Evolutionary conservation across 495 filamentous ascomycete genomes (phyloP), one percentile per base, ranked within the genome.

Genomic region (Rhypophila decipiens): DNA sequence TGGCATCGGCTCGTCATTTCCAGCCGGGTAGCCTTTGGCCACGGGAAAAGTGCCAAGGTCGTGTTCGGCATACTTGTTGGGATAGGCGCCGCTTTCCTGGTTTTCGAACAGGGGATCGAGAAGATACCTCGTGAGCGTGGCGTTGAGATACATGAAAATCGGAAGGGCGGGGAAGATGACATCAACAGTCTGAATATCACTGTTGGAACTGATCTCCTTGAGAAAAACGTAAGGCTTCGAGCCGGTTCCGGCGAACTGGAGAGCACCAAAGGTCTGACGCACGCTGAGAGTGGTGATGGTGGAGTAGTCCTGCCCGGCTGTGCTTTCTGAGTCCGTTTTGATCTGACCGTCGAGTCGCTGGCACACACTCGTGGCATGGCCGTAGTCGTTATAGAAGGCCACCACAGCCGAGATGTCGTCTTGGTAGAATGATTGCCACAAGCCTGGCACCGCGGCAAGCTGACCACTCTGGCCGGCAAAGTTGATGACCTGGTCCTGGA

Each of bases 131-230:
- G 89, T 67, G 72, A 90, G 84, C 1, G 80, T 68, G 1, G 90
- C 87, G 64, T 94, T 90, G 34, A 86, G 85, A 62, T 96, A 96
- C 19, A 94, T 55, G 68, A 95, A 89, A 69, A 95, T 87, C 2
- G 91, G 88, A 57, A 85, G 90, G 0, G 87, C 76, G 0, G 91
- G 91, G 73, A 94, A 97, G 53, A 97, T 91, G 59, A 97, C 89
- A 70, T 97, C 91, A 37, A 97, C 89, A 0, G 91, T 97, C 63
- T 96, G 88, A 60, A 84, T 84, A 59, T 96, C 95, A 24, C 91
- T 90, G 63, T 95, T 86, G 1, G 87, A 93, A 44, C 86, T 90
- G 57, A 97, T 97, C 65, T 97, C 91, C 65, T 97, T 97, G 34
- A 95, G 63, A 67, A 95, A 96, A 13, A 97, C 64, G 24, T 93